Evolutionary conservation across 2,329 filamentous ascomycete species (phyloP).

Genomic region (Didymella lethalis): DNA sequence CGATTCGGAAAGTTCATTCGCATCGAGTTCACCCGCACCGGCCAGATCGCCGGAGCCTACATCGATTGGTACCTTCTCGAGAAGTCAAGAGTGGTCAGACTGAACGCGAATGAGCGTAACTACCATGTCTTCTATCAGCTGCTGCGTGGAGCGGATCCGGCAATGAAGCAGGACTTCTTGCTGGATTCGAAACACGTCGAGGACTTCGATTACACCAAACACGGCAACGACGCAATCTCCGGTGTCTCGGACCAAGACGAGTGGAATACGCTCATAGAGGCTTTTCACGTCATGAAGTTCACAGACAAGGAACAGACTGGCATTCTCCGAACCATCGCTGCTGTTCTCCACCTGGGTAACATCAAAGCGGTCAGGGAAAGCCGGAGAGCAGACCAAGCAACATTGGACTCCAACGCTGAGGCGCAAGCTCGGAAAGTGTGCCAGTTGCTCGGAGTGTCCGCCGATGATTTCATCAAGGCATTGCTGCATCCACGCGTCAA

Average conservation of each 20-base stretch:
- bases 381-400: conserved; percentile 87
- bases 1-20: conserved; percentile 98
- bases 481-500: conserved; percentile 93
- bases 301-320: conserved; percentile 81
- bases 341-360: conserved; percentile 92
- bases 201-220: conserved; percentile 89
- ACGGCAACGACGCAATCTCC: conserved; percentile 88
- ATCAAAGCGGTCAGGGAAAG: conserved; percentile 90
- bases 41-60: conserved; percentile 92
- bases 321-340: conserved; percentile 87
- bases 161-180: conserved; percentile 78
- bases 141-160: conserved; percentile 78
- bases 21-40: conserved; percentile 88
- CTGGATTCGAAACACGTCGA: conserved; percentile 78
- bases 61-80: conserved; percentile 99
- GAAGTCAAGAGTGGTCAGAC: conserved; percentile 93
- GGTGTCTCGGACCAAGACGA: conserved; percentile 91
- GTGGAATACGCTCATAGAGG: conserved; percentile 89
- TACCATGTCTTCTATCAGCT: conserved; percentile 99
- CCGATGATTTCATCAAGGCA: conserved; percentile 86
- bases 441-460: conserved; percentile 80
- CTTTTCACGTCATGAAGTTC: conserved; percentile 94
- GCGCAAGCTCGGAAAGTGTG: conserved; percentile 81
- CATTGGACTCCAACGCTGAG: conserved; percentile 77
- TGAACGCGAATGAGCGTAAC: conserved; percentile 88